Conservation (phyloP, 2,329 filamentous ascomycete species). For the Metarhizium humberi region DNA sequence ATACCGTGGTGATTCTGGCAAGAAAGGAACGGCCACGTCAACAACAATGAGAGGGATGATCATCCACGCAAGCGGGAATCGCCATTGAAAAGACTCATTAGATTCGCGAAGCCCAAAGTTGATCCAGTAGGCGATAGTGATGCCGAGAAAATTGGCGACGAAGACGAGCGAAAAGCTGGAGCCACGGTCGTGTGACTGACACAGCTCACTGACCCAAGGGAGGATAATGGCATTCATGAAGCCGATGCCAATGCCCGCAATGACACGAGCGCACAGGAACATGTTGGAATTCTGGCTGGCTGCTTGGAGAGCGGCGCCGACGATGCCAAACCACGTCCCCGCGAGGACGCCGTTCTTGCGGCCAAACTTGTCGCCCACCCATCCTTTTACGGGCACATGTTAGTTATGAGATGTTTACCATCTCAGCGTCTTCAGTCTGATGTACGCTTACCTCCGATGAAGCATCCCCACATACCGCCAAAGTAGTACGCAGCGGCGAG, state of each 20-base stretch:
- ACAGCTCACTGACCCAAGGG: constrained; percentile 37
- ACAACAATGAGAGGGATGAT: constrained; percentile 31
- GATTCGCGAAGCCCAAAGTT: constrained; percentile 19
- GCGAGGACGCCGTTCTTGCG: constrained; percentile 35
- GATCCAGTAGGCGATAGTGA: constrained; percentile 31
- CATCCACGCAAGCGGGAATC: constrained; percentile 30
- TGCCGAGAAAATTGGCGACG: constrained; percentile 43
- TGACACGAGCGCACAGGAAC: constrained; percentile 38
- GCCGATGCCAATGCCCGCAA: constrained; percentile 43
- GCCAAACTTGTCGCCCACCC: constrained; percentile 41
- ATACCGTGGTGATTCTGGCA: constrained; percentile 35
- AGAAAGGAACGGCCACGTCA: constrained; percentile 25
- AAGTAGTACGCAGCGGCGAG: constrained; percentile 43
- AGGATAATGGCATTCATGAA: constrained; percentile 40
- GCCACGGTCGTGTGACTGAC: constrained; percentile 35
- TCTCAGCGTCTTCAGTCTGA: not conserved
- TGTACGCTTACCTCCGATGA: constrained; percentile 25
- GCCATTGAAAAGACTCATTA: constrained; percentile 7
- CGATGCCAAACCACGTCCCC: constrained; percentile 34
- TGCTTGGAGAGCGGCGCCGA: constrained; percentile 24
- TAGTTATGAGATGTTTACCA: not conserved
- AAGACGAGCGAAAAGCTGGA: constrained; percentile 39
- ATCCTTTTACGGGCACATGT: constrained; percentile 13
- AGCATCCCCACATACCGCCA: constrained; percentile 40
- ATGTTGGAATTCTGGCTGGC: constrained; percentile 32